Conservation (phyloP, 805 yeast species). For the Phaffomyces antillensis region DNA sequence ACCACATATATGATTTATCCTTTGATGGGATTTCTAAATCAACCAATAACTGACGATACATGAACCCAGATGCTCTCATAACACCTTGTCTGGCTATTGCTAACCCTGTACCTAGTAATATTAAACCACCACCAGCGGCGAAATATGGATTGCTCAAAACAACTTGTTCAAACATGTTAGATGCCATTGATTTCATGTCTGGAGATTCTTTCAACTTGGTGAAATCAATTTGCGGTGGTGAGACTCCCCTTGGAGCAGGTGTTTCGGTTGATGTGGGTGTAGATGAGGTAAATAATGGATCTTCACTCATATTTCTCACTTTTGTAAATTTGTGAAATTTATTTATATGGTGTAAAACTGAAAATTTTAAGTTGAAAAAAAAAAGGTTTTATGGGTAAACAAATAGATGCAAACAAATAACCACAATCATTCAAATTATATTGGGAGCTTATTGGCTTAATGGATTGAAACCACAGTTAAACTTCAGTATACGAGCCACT, state of each 20-base stretch:
- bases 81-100: slow-evolving; percentile 71
- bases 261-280: neutral
- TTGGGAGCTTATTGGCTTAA: too few relatives aligned
- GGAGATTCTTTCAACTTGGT: slow-evolving; percentile 14
- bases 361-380: too few relatives aligned
- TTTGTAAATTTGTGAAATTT: too few relatives aligned
- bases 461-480: too few relatives aligned
- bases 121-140: slow-evolving; percentile 97
- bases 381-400: too few relatives aligned
- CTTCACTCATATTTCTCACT: neutral
- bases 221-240: slow-evolving; percentile 19
- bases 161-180: slow-evolving; percentile 41
- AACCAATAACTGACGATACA: slow-evolving; percentile 78
- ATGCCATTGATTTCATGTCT: slow-evolving; percentile 25
- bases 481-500: too few relatives aligned
- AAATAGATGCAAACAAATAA: too few relatives aligned
- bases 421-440: too few relatives aligned
- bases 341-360: too few relatives aligned
- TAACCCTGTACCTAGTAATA: slow-evolving; percentile 87
- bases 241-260: neutral
- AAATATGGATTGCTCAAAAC: slow-evolving; percentile 82
- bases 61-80: slow-evolving; percentile 52
- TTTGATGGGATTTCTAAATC: slow-evolving; percentile 90
- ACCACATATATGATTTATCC: slow-evolving; percentile 93
- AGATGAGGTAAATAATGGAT: neutral